Base-by-base conservation (phyloP, 1,284 basidiomycete species). In the Mycena citricolor region DNA sequence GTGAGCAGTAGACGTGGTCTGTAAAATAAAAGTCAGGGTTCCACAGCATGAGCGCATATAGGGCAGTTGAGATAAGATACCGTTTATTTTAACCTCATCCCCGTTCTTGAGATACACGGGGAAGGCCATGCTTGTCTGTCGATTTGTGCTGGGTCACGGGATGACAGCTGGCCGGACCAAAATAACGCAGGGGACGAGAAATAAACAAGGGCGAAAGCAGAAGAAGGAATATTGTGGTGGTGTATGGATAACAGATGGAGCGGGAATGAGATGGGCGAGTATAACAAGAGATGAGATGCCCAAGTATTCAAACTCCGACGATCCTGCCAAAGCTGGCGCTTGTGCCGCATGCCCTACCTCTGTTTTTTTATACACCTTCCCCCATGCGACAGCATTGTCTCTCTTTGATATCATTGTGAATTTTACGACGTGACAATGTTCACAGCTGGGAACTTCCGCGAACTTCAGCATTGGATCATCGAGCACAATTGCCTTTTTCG, bases 1-100 rank as follows among this genome's bases (percentile, higher is more conserved):
- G 86, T 23, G 92, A 92, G 66, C 92, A 90, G 65, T 97, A 97
- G 60, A 97, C 93, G 70, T 97, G 91, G 67, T 97, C 94, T 94
- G 63, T 59, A 69, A 70, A 71, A 71, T 44, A 66, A 59, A 42
- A 11, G 47, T 49, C 50, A 49, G 32, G 26, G 40, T 51, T 54
- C 36, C 56, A 42, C 44, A 35, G 33, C 52, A 23, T 37, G 52
- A 46, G 50, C 54, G 47, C 25, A 58, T 42, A 42, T 40, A 45
- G 58, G 47, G 31, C 25, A 20, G 36, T 31, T 31, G 49, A 60
- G 51, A 62, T 60, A 54, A 28, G 42, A 68, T 77, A 90, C 86
- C 86, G 67, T 90, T 90, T 47, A 87, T 70, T 79, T 84, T 86
- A 60, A 90, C 83, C 61, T 79, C 75, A 59, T 89, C 84, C 49